phyloP scores from a whole-genome alignment of 1,284 basidiomycete species.

The Takashimella tepidaria region DNA sequence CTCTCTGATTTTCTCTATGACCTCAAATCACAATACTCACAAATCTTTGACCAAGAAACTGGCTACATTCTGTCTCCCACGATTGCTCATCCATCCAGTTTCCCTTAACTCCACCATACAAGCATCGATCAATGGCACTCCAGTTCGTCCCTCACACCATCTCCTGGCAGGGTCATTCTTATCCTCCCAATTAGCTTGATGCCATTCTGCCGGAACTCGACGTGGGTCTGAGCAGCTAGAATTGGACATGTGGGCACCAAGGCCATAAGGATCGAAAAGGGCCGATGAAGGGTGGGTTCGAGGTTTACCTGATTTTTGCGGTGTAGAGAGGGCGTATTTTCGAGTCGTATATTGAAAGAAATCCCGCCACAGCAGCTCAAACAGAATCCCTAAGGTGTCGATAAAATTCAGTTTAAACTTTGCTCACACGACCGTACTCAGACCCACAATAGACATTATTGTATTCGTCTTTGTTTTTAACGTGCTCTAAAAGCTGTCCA shows the following conservation, averaged over 20 bases:
- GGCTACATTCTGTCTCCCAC: constrained; percentile 56
- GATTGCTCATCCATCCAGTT: constrained; percentile 56
- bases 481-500: constrained; percentile 23
- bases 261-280: constrained; percentile 50
- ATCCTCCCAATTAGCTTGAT: constrained; percentile 25
- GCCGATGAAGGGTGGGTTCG: constrained; percentile 18
- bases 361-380: constrained; percentile 56
- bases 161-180: constrained; percentile 31
- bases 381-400: constrained; percentile 41
- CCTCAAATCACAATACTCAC: constrained; percentile 25
- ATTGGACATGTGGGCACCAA: constrained; percentile 44
- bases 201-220: constrained; percentile 26
- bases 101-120: constrained; percentile 53
- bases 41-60: constrained; percentile 55
- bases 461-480: constrained; percentile 20
- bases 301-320: neutral
- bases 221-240: constrained; percentile 16
- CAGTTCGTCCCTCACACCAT: constrained; percentile 53
- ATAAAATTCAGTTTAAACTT: neutral
- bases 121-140: constrained; percentile 56
- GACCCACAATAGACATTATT: constrained; percentile 36
- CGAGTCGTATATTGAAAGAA: constrained; percentile 51
- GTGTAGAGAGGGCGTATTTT: constrained; percentile 15
- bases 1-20: no score
- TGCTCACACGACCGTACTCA: neutral